These are phyloP conservation scores for Cardamine chenopodiifolia DNA, from an alignment of 345 rosid species.

Conservation along the genomic window DNA sequence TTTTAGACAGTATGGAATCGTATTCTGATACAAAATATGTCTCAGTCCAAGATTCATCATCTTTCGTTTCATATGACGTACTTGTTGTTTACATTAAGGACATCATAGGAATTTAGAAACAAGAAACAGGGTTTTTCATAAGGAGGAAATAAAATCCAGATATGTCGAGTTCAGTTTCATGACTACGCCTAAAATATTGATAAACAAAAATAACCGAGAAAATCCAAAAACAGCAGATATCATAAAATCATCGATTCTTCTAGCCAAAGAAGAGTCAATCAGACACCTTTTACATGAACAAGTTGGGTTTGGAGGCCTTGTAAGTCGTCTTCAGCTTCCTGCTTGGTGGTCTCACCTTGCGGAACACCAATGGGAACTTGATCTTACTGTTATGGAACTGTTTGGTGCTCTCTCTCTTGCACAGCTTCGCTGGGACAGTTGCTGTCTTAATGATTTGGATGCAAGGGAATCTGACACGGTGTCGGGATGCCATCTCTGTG, in stretches of 20 bases:
- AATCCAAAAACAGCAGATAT: conserved; percentile 17
- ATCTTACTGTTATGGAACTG: conserved; percentile 71
- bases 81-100: background rate
- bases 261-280: conserved; percentile 24
- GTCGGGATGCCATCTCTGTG: conserved; percentile 73
- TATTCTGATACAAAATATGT: background rate
- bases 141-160: conserved; percentile 23
- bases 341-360: conserved; percentile 66
- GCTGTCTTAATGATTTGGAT: conserved; percentile 73
- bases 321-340: conserved; percentile 75
- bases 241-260: conserved; percentile 25
- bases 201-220: conserved; percentile 24
- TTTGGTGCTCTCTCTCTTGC: conserved; percentile 73
- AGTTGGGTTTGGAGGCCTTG: conserved; percentile 75
- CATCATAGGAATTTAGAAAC: background rate
- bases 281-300: conserved; percentile 53
- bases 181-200: conserved; percentile 15
- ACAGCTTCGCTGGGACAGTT: conserved; percentile 58
- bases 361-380: conserved; percentile 67
- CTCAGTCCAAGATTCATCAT: background rate
- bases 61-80: background rate
- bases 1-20: too few species aligned
- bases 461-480: conserved; percentile 70
- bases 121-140: background rate
- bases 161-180: conserved; percentile 2